phyloP scores from a whole-genome alignment of 331 rosid species.

The Phaseolus coccineus region DNA sequence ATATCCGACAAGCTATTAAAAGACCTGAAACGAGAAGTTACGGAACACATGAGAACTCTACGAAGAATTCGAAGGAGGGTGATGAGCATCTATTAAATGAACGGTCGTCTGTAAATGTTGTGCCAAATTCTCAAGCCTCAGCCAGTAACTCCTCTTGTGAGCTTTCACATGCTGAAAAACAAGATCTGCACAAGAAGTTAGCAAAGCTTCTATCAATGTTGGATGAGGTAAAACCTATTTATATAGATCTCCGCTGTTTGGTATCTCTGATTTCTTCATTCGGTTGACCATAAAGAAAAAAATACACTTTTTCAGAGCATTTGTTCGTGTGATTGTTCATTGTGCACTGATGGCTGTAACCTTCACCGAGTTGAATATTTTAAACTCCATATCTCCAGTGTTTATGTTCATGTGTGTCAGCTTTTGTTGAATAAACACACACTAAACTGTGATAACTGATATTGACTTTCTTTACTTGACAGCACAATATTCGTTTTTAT shows the following conservation, averaged over 20 bases:
- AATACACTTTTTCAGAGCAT: not conserved
- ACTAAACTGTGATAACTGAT: not conserved
- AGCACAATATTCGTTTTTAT: not conserved
- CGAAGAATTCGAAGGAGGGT: slow-evolving; percentile 51
- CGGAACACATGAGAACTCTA: slow-evolving; percentile 47
- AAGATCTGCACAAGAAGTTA: slow-evolving; percentile 76
- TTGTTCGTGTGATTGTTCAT: too few relatives aligned
- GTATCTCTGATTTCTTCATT: slow-evolving; percentile 1
- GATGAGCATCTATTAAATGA: slow-evolving; percentile 61
- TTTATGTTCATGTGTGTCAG: not conserved
- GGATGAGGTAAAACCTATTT: slow-evolving; percentile 67
- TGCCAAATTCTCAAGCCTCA: slow-evolving; percentile 58
- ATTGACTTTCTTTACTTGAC: not conserved
- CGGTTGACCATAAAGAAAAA: not conserved
- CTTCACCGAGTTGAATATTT: slow-evolving; percentile 9
- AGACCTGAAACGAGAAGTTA: slow-evolving; percentile 51
- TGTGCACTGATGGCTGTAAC: not conserved
- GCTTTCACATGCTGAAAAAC: slow-evolving; percentile 77
- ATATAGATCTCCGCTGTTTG: slow-evolving; percentile 21
- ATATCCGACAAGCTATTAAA: slow-evolving; percentile 67
- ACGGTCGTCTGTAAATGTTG: slow-evolving; percentile 50
- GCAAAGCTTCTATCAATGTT: slow-evolving; percentile 75
- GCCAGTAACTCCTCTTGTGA: slow-evolving; percentile 56
- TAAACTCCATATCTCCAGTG: not conserved
- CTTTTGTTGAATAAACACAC: not conserved